Percentiles rank a stretch among this genome's conserved stretches.
Conservation (phyloP, 768 basidiomycete genomes). For the Daedaleopsis sinensis region DNA sequence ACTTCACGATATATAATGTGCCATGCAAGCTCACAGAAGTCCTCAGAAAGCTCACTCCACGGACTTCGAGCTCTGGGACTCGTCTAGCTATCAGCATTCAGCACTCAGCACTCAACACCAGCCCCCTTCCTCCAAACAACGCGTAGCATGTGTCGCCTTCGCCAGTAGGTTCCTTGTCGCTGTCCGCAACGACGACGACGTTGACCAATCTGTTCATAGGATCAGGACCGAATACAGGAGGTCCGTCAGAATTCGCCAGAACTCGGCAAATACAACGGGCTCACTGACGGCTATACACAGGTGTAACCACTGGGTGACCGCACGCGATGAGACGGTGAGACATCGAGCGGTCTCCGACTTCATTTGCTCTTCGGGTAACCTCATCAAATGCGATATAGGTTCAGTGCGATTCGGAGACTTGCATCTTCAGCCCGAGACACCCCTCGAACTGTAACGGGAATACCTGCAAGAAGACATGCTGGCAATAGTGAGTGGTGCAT, state of each 20-base stretch:
- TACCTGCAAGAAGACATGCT: slow-evolving; percentile 46
- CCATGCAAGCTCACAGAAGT: neutral
- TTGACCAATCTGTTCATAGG: slow-evolving; percentile 26
- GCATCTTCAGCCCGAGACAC: slow-evolving; percentile 60
- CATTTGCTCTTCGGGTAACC: neutral
- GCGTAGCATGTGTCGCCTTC: slow-evolving; percentile 52
- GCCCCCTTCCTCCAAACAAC: neutral
- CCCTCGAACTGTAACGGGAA: slow-evolving; percentile 45
- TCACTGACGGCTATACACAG: slow-evolving; percentile 17
- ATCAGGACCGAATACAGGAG: slow-evolving; percentile 48
- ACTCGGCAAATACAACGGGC: neutral
- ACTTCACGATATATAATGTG: slow-evolving; percentile 10
- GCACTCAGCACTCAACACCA: neutral
- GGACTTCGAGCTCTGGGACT: neutral
- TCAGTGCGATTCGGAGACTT: slow-evolving; percentile 45
- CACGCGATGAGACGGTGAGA: slow-evolving; percentile 38
- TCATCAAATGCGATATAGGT: slow-evolving; percentile 37
- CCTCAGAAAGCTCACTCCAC: neutral
- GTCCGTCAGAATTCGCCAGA: neutral
- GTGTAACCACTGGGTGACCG: slow-evolving; percentile 50
- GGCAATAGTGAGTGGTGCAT: slow-evolving; percentile 49
- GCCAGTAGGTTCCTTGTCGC: slow-evolving; percentile 47
- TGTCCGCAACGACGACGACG: neutral
- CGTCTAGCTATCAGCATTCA: neutral
- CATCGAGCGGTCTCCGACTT: neutral